Conservation (phyloP, 2,329 filamentous ascomycete species). For the Apiospora rasikravindrae region DNA sequence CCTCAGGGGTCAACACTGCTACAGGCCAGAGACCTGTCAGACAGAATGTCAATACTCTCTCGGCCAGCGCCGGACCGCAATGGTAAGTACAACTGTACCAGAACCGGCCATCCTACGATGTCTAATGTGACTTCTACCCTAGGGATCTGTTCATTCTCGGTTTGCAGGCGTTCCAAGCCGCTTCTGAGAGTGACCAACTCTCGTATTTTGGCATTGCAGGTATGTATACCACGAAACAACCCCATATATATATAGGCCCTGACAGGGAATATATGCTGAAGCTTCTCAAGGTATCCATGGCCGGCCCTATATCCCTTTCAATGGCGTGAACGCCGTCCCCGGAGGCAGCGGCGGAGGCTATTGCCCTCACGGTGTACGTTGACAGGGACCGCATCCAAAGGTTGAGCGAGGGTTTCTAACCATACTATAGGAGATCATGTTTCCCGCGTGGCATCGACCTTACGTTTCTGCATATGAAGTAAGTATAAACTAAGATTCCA, state of each 20-base stretch:
- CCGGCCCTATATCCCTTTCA: conserved; percentile 49
- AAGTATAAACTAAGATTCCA: not conserved
- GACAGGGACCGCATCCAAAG: conserved; percentile 27
- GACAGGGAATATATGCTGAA: not conserved
- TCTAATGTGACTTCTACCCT: not conserved
- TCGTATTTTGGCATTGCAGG: conserved; percentile 59
- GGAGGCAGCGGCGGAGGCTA: conserved; percentile 34
- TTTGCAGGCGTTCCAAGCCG: conserved; percentile 48
- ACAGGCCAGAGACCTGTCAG: conserved; percentile 51
- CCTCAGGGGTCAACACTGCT: conserved; percentile 32
- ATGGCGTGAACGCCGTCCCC: conserved; percentile 36
- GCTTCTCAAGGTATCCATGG: conserved; percentile 34
- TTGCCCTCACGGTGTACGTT: conserved; percentile 46
- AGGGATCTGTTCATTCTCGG: conserved; percentile 58
- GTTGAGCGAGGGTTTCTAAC: not conserved
- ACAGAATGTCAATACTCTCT: conserved; percentile 53
- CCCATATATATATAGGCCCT: not conserved
- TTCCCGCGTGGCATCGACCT: conserved; percentile 62
- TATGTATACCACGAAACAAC: conserved; percentile 31
- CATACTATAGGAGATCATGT: conserved; percentile 40
- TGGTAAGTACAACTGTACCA: conserved; percentile 28
- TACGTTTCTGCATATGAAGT: conserved; percentile 62
- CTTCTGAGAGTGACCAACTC: conserved; percentile 45
- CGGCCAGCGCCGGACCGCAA: conserved; percentile 33
- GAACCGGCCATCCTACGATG: not conserved